phyloP scores from a whole-genome alignment of 1,284 basidiomycete species.

The Cutaneotrichosporon sp. region DNA sequence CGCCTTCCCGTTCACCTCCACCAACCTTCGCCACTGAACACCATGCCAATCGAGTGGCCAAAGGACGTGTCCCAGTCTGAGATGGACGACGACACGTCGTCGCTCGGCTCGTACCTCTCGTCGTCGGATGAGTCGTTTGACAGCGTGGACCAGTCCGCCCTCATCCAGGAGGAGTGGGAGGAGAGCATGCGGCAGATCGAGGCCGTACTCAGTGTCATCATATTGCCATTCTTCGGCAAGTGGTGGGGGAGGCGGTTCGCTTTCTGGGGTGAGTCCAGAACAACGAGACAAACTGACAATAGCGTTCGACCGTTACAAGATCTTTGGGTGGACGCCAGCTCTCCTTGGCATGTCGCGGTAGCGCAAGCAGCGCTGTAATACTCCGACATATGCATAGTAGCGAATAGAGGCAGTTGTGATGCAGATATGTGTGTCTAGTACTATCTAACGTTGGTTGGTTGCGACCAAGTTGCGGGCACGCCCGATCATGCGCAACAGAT shows the following conservation, averaged over 20 bases:
- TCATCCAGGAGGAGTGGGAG: slow-evolving; percentile 88
- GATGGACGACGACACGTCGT: slow-evolving; percentile 26
- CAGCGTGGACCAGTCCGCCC: slow-evolving; percentile 63
- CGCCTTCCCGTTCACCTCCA: neutral
- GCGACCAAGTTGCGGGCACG: slow-evolving; percentile 9
- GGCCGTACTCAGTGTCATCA: slow-evolving; percentile 71
- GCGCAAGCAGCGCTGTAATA: neutral
- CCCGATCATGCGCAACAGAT: slow-evolving; percentile 53
- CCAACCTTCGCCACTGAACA: neutral
- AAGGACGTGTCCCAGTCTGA: slow-evolving; percentile 13
- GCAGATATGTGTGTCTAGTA: slow-evolving; percentile 5
- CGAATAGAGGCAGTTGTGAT: neutral
- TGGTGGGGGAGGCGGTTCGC: slow-evolving; percentile 82
- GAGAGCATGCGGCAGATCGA: slow-evolving; percentile 81
- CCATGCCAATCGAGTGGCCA: slow-evolving; percentile 44
- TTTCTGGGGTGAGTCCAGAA: slow-evolving; percentile 67
- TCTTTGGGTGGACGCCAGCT: slow-evolving; percentile 64
- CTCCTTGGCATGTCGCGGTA: slow-evolving; percentile 58
- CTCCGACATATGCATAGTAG: slow-evolving; percentile 10
- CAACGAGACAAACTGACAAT: slow-evolving; percentile 6
- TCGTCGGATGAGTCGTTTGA: slow-evolving; percentile 59
- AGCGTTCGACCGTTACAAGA: slow-evolving; percentile 72
- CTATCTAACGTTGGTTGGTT: neutral
- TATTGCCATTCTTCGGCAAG: slow-evolving; percentile 82
- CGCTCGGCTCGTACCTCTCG: slow-evolving; percentile 48